Base-by-base conservation (phyloP, 768 basidiomycete species). In the Rhodotorula sphaerocarpa region DNA sequence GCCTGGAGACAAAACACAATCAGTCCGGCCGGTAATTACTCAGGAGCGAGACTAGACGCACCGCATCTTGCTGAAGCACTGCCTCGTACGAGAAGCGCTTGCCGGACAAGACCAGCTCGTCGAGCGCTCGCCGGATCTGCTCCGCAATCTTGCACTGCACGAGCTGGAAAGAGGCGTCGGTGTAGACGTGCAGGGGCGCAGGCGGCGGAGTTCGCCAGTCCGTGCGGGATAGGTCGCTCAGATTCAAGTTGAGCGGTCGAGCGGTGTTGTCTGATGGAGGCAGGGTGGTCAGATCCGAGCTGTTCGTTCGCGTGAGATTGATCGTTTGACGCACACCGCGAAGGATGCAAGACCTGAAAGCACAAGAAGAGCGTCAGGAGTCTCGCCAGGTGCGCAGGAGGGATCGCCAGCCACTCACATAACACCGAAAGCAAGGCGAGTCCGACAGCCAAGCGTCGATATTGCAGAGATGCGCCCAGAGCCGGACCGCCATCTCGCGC, bases 81-180 rank as follows among this genome's bases (percentile, higher is more conserved):
- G 54, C 51, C 0, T 44, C 18, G 47, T 69, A 69, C 1, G 55
- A 51, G 30, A 63, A 60, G 0, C 54, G 16, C 23, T 15, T 30
- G 10, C 39, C 50, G 9, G 57, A 55, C 1, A 63, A 41, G 28
- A 69, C 68, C 28, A 65, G 61, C 6, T 36, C 47, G 42, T 69
- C 68, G 57, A 69, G 68, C 16, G 61, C 36, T 2, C 48, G 39
- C 3, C 64, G 60, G 23, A 63, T 58, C 31, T 62, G 57, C 34
- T 65, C 64, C 12, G 61, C 61, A 28, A 60, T 46, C 5, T 50
- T 51, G 57, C 61, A 53, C 23, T 65, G 68, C 0, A 59, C 61
- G 50, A 69, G 57, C 55, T 65, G 51, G 52, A 63, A 69, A 7
- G 57, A 59, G 2, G 59, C 64, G 50, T 69, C 68, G 18, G 64